Percentiles rank a stretch among this genome's conserved stretches.
Evolutionary conservation across 1,284 basidiomycete species (phyloP).

Genomic region (Microbotryum scabiosae): DNA sequence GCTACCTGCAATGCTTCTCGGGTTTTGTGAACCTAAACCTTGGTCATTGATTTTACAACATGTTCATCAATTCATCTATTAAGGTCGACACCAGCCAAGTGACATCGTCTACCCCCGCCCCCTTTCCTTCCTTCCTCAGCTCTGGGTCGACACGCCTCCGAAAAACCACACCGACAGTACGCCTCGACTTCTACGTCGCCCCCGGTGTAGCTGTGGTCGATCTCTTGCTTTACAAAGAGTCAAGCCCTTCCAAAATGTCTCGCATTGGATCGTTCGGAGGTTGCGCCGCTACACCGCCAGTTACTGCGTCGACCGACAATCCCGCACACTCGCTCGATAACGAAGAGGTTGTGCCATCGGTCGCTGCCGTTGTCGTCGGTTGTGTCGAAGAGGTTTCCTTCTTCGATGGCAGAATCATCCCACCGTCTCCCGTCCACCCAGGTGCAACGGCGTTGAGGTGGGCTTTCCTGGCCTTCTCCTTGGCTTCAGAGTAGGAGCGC

Average conservation of each 20-base stretch:
- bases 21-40: too few relatives aligned
- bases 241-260: constrained; percentile 29
- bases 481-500: constrained; percentile 61
- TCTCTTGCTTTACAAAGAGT: constrained; percentile 3
- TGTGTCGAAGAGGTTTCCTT: background rate
- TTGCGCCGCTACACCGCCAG: too few relatives aligned
- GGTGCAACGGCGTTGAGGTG: constrained; percentile 32
- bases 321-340: constrained; percentile 36
- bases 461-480: constrained; percentile 53
- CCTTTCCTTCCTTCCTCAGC: too few relatives aligned
- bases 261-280: constrained; percentile 28
- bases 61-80: too few relatives aligned
- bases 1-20: too few relatives aligned
- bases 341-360: background rate
- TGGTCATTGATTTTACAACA: too few relatives aligned
- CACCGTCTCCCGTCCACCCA: constrained; percentile 26
- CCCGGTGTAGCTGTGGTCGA: too few relatives aligned
- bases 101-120: too few relatives aligned
- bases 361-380: background rate
- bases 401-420: constrained; percentile 23
- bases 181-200: too few relatives aligned
- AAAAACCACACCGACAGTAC: too few relatives aligned
- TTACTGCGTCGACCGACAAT: constrained; percentile 36
- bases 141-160: too few relatives aligned
- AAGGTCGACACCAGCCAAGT: too few relatives aligned